phyloP scores from a whole-genome alignment of 805 yeast species.

The Yarrowia sp. region DNA sequence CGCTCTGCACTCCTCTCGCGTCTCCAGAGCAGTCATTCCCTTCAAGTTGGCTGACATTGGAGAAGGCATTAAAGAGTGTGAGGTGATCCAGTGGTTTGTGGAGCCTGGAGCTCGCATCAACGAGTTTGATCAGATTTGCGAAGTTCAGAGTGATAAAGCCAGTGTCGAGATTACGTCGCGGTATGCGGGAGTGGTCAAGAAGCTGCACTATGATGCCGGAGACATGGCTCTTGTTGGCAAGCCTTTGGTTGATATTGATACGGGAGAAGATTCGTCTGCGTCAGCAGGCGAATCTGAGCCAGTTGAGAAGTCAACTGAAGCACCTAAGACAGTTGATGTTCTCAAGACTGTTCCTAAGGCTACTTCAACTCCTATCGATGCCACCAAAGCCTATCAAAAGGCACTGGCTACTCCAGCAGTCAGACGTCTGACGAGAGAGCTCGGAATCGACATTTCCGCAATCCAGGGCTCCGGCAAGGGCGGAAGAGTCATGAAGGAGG shows the following conservation, averaged over 20 bases:
- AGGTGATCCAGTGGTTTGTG: constrained; percentile 42
- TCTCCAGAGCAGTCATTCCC: constrained; percentile 32
- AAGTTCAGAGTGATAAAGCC: constrained; percentile 41
- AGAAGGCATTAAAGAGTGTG: constrained; percentile 41
- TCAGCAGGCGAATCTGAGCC: neutral
- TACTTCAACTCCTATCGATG: neutral
- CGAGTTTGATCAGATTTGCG: constrained; percentile 41
- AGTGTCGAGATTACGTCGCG: constrained; percentile 41
- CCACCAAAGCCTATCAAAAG: neutral
- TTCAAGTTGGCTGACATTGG: constrained; percentile 40
- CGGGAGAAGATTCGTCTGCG: constrained; percentile 32
- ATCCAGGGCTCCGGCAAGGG: constrained; percentile 39
- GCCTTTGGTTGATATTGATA: constrained; percentile 39
- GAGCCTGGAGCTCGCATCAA: constrained; percentile 40
- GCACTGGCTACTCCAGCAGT: constrained; percentile 41
- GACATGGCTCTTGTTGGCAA: constrained; percentile 40
- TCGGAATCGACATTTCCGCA: constrained; percentile 32
- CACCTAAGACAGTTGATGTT: neutral
- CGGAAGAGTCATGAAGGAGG: constrained; percentile 40
- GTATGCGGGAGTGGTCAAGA: constrained; percentile 38
- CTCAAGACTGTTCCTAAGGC: neutral
- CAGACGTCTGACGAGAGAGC: constrained; percentile 37
- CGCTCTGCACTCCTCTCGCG: neutral
- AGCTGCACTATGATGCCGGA: constrained; percentile 39
- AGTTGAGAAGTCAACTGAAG: neutral